These are phyloP conservation scores for Salvia hispanica DNA, from an alignment of 257 asterid genomes.

Conservation along the genomic window DNA sequence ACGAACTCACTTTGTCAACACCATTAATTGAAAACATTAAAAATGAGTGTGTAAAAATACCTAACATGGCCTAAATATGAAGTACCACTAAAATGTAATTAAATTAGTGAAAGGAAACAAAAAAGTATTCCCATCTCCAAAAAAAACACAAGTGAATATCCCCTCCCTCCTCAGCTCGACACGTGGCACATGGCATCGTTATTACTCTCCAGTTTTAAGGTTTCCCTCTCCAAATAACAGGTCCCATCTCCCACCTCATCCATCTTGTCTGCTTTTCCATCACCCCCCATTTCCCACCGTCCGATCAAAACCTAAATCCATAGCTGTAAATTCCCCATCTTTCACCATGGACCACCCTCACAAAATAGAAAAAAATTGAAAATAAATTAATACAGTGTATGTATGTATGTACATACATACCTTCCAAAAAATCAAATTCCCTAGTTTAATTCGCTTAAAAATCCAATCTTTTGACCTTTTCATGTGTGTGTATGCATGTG, in stretches of 20 bases:
- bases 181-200: constrained; percentile 41
- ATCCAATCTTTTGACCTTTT: constrained; percentile 33
- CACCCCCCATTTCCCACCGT: constrained; percentile 27
- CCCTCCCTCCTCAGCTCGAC: constrained; percentile 14
- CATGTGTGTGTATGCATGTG: constrained; percentile 27
- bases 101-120: no score
- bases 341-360: constrained; percentile 16
- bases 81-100: no score
- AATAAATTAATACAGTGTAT: no score
- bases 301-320: constrained; percentile 28
- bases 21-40: no score
- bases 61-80: no score
- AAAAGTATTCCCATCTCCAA: no score
- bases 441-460: no score
- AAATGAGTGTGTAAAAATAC: no score
- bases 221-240: constrained; percentile 27
- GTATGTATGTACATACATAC: no score
- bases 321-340: constrained; percentile 24
- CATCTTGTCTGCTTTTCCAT: constrained; percentile 24
- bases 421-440: no score
- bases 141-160: background rate
- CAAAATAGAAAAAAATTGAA: no score
- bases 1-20: no score
- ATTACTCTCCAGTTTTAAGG: constrained; percentile 45
- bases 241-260: constrained; percentile 22